Percentiles rank a stretch among this genome's conserved stretches.
phyloP scores from a whole-genome alignment of 495 filamentous ascomycete species.

The Talaromyces trachyspermus region DNA sequence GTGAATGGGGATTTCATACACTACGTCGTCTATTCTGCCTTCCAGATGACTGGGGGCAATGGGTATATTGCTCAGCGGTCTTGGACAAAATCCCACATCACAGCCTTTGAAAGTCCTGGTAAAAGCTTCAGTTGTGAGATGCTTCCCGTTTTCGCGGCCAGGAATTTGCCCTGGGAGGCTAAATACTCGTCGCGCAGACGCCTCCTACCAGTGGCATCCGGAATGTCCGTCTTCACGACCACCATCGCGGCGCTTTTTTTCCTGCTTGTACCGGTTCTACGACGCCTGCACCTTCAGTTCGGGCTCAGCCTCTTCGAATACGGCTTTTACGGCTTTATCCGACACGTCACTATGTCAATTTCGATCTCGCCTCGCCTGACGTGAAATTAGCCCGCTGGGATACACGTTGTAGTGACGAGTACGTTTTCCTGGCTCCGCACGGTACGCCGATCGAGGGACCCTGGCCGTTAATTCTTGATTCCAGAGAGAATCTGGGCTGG shows the following conservation, averaged over 20 bases:
- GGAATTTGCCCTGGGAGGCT: too few relatives aligned
- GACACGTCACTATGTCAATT: slow-evolving; percentile 5
- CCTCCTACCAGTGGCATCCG: too few relatives aligned
- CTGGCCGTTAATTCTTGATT: slow-evolving; percentile 39
- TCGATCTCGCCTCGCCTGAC: slow-evolving; percentile 14
- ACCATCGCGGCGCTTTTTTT: background rate
- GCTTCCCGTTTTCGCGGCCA: too few relatives aligned
- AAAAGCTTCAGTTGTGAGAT: too few relatives aligned
- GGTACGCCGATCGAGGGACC: slow-evolving; percentile 21
- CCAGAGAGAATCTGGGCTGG: slow-evolving; percentile 38
- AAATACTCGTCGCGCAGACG: too few relatives aligned
- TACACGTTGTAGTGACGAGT: slow-evolving; percentile 31
- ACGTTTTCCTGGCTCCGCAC: slow-evolving; percentile 39
- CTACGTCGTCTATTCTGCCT: too few relatives aligned
- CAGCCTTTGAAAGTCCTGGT: too few relatives aligned
- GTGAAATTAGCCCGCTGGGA: slow-evolving; percentile 20
- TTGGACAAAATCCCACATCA: too few relatives aligned
- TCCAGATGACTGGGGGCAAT: too few relatives aligned
- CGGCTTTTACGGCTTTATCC: slow-evolving; percentile 12
- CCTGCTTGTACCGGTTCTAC: background rate
- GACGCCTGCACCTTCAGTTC: background rate
- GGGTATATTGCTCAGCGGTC: too few relatives aligned
- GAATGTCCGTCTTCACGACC: background rate
- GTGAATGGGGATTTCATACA: too few relatives aligned
- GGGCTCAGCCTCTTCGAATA: slow-evolving; percentile 1